phyloP scores from a whole-genome alignment of 371 early-diverging fungal genomes.

The Mortierella sp. region DNA sequence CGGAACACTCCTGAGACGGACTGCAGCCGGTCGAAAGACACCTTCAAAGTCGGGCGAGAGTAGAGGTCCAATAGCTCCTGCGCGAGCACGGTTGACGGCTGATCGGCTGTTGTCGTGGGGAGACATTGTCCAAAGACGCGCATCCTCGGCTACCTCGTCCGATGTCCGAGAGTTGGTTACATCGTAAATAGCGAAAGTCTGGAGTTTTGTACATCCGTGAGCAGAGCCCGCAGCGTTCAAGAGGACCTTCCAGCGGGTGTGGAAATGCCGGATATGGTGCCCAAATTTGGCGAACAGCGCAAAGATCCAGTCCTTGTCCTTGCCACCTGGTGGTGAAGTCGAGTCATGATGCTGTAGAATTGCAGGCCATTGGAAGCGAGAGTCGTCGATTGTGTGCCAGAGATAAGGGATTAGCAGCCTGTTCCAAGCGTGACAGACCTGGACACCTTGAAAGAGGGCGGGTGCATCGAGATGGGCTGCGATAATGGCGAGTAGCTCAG shows the following conservation, averaged over 20 bases:
- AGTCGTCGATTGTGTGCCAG: slow-evolving; percentile 16
- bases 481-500: background rate
- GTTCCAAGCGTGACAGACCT: background rate
- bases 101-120: background rate
- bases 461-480: background rate
- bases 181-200: background rate
- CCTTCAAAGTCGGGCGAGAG: background rate
- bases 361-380: background rate
- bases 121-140: background rate
- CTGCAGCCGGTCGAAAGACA: background rate
- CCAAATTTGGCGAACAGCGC: slow-evolving; percentile 15
- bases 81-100: background rate
- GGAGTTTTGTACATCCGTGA: background rate
- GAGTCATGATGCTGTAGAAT: background rate
- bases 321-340: background rate
- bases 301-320: background rate
- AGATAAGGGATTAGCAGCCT: slow-evolving; percentile 11
- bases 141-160: background rate
- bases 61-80: background rate
- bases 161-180: slow-evolving; percentile 2
- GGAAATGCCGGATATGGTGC: slow-evolving; percentile 11
- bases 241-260: background rate
- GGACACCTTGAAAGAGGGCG: background rate
- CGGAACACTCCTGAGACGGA: slow-evolving; percentile 4
- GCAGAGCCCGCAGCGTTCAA: slow-evolving; percentile 2